Base-by-base conservation (phyloP, 225 moss, liverwort and hornwort species). In the Pseudoscleropodium purum region DNA sequence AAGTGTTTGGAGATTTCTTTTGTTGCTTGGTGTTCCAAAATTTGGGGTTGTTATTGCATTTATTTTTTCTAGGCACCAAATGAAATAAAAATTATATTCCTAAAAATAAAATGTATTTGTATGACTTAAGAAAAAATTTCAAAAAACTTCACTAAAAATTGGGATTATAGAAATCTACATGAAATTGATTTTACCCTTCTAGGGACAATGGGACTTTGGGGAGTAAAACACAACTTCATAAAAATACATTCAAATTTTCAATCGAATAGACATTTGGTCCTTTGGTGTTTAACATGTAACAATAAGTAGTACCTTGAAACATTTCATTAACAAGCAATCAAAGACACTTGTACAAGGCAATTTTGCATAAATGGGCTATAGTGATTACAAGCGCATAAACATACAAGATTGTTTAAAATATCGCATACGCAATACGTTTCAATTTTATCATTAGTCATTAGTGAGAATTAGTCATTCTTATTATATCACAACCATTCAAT, bases 11-110 rank as follows among this genome's bases (percentile, higher is more conserved):
- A 0, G 5, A 34, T 13, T 51, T 34, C 1, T 52, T 51, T 20
- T 7, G 2, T 51, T 52, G 1, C 13, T 0, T 10, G 0, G 2
- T 0, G 0, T 34, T 8, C 13, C 4, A 0, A 54, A 54, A 8
- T 34, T 36, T 14, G 14, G 2, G 0, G 2, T 54, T 24, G 9
- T 54, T 36, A 2, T 47, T 47, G 47, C 9, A 47, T 47, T 47
- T 47, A 9, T 47, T 8, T 47, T 47, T 37, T 3, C 3, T 5
- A 15, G 9, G 10, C 2, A 10, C 11, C 25, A 79, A 57, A 26
- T 56, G 37, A 56, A 25, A 79, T 57, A 10, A 25, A 34, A 52
- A 16, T 3, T 8, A 23, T 77, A 23, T 36, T 36, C 0, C 2
- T 3, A 9, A 8, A 36, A 51, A 52, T 4, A 2, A 47, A 51